Base-by-base conservation (phyloP, 2,329 filamentous ascomycete genomes). In the Furcasterigmium sp. region DNA sequence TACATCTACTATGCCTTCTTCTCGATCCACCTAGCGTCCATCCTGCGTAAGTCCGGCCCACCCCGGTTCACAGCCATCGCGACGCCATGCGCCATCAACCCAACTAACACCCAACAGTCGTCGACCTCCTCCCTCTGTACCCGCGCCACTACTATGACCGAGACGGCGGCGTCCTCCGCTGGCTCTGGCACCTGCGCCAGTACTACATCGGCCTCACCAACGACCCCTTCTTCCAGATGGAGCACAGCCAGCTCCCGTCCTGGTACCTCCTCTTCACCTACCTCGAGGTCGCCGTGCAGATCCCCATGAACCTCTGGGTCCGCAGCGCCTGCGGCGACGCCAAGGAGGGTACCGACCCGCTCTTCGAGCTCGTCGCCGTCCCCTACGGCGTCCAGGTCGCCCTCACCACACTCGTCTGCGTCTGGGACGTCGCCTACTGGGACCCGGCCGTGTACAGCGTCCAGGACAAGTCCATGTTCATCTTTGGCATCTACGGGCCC, bases 51-150 rank as follows among this genome's bases (percentile, higher is more conserved):
- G 49, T 39, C n/a, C 19, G 14, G 8, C n/a, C 18, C n/a, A 28
- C 37, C 35, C 30, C 10, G 29, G 13, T n/a, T 13, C 21, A 15
- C n/a, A 5, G 13, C 14, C 23, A n/a, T n/a, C 3, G 3, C 3
- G 8, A n/a, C n/a, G n/a, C n/a, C 5, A 17, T 13, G 15, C 2
- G 2, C 13, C 5, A 30, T 34, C n/a, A 28, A 36, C 11, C 20
- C 17, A 29, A 40, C 42, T 32, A 23, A 36, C 30, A 19, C 42
- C 26, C 39, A 21, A n/a, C 44, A 80, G 76, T 68, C 50, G 66
- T 79, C 37, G 77, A 81, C 52, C 69, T 76, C 38, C 68, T 76
- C 28, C 65, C 68, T 25, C 66, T 76, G 50, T 80, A 78, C 55
- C 77, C 77, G 1, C 45, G 53, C 2, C 60, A 57, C 39, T 65